Evolutionary conservation across 495 filamentous ascomycete genomes (phyloP), one percentile per base, ranked within the genome.

Genomic region (Amniculicola lignicola): DNA sequence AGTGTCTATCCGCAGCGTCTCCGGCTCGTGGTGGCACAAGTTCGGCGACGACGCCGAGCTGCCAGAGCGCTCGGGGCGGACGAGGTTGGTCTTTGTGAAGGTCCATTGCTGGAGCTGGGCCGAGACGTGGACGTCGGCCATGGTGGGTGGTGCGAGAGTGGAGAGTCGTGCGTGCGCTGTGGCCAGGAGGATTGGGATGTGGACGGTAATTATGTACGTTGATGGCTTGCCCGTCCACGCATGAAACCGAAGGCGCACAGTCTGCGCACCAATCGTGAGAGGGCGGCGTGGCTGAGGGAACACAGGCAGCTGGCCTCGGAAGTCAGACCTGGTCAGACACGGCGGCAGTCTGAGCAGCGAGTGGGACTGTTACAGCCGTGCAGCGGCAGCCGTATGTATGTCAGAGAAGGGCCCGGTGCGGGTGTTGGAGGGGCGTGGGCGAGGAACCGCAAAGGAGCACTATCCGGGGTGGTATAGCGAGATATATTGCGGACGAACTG

Each of bases 31-130:
- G 33, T 50, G 57, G 56, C 27, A 58, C 61, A 64, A 37, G 16
- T 64, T 52, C 12, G 62, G 62, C 21, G 61, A 64, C 25, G 57
- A 60, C 21, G 62, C 57, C 29, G 62, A 53, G 41, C 62, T 64
- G 62, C 54, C 57, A 35, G 51, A 53, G 11, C 57, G 44, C 12
- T 61, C 51, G 21, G 57, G 51, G 29, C 47, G 62, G 31, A 38
- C 49, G 23, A 38, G 5, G n/a, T 42, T n/a, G 4, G 56, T 9
- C 35, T 64, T 64, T 18, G 57, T 48, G 40, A 64, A 64, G 35
- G 57, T 28, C 62, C 62, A 64, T 50, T 64, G 62, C 57, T 64
- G 62, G 57, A 64, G 62, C 52, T 64, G 62, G 10, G 55, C 12
- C 23, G 60, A 57, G 14, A 57, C 54, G 11, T 18, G 23, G 18